Evolutionary conservation across 139 green algal genomes (phyloP).

Genomic region (Coccomyxa sp.): DNA sequence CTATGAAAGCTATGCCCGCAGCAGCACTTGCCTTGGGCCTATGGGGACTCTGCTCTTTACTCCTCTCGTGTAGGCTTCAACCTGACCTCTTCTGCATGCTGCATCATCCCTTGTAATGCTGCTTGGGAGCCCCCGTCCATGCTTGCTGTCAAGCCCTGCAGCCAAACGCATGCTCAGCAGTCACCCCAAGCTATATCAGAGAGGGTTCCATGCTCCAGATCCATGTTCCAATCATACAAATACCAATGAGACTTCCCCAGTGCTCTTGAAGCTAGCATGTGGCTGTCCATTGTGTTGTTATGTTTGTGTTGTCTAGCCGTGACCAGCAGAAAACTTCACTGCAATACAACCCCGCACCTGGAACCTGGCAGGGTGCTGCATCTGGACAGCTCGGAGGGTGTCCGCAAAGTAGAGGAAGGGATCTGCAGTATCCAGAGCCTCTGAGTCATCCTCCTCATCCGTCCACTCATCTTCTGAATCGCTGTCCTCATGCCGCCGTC

Average conservation of each 20-base stretch:
- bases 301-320: not conserved
- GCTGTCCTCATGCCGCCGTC: constrained; percentile 7
- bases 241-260: not conserved
- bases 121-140: constrained; percentile 22
- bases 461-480: constrained; percentile 38
- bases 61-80: not conserved
- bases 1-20: too few relatives aligned
- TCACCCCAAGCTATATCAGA: not conserved
- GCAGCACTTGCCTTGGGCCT: too few relatives aligned
- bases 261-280: not conserved
- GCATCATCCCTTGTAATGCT: constrained; percentile 35
- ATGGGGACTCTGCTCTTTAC: too few relatives aligned
- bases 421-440: constrained; percentile 65
- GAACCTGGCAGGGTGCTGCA: not conserved
- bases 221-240: not conserved
- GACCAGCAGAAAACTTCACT: not conserved
- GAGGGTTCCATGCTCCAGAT: not conserved
- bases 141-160: constrained; percentile 11
- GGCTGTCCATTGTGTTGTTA: not conserved
- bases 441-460: constrained; percentile 39
- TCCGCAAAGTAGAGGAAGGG: constrained; percentile 64
- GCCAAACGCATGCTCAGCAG: not conserved
- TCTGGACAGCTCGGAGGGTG: constrained; percentile 52
- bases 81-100: constrained; percentile 11
- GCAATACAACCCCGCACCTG: not conserved